Evolutionary conservation across 2,329 filamentous ascomycete species (phyloP).

Genomic region (Plenodomus tracheiphilus): DNA sequence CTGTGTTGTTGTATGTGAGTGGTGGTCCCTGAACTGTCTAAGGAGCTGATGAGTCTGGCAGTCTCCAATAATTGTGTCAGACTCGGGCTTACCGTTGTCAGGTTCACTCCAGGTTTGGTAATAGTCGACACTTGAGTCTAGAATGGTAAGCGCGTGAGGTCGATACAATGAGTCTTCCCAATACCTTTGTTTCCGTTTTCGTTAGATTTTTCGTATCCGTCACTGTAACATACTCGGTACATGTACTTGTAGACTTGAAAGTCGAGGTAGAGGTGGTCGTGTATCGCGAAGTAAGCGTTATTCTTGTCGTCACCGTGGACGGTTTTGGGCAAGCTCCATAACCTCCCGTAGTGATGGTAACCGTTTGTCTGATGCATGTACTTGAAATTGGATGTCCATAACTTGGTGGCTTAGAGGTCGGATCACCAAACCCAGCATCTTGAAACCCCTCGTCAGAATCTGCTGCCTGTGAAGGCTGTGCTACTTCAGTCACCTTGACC

Average conservation of each 20-base stretch:
- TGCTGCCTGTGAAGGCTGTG: not conserved
- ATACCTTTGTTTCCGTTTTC: constrained; percentile 10
- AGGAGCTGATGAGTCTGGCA: not conserved
- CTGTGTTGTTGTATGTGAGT: constrained; percentile 13
- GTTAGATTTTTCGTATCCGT: constrained; percentile 1
- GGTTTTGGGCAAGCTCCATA: not conserved
- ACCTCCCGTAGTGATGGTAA: constrained; percentile 4
- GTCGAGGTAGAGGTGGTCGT: constrained; percentile 7
- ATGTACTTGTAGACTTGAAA: constrained; percentile 11
- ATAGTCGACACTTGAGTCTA: not conserved
- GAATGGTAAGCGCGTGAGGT: not conserved
- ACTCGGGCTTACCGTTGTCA: not conserved
- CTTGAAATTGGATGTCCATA: not conserved
- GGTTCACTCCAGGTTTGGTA: not conserved
- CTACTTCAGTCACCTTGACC: not conserved
- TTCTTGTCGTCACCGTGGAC: not conserved
- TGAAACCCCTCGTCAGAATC: not conserved
- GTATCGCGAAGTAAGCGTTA: not conserved
- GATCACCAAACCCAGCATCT: no score
- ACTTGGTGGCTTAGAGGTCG: not conserved
- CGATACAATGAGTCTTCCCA: not conserved
- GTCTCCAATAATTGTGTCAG: not conserved
- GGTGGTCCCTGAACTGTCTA: constrained; percentile 4
- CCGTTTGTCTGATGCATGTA: not conserved
- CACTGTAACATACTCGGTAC: constrained; percentile 3